A percentile compares a stretch with the other conserved stretches of the same genome.
phyloP scores from a whole-genome alignment of 2,329 filamentous ascomycete genomes.

The Dactylellina drechsleri region DNA sequence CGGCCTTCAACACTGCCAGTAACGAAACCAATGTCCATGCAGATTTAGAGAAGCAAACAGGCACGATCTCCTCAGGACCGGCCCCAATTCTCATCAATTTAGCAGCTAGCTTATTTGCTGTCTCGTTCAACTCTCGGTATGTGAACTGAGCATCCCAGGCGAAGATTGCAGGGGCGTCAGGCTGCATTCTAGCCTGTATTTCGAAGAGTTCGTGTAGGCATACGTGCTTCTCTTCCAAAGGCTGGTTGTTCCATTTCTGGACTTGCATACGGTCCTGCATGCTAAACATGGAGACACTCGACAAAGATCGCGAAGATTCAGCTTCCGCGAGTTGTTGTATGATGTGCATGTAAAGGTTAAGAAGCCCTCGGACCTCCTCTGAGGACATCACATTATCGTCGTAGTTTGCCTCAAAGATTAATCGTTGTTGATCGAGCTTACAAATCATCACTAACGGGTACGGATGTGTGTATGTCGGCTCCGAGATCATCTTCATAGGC shows the following conservation, averaged over 20 bases:
- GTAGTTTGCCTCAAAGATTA: conserved; percentile 18
- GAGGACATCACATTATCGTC: conserved; percentile 14
- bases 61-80: conserved; percentile 2
- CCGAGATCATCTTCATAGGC: conserved; percentile 16
- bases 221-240: background rate
- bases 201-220: conserved; percentile 18
- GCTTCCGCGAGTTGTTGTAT: conserved; percentile 14
- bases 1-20: conserved; percentile 66
- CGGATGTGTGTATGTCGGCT: conserved; percentile 7
- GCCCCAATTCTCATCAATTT: background rate
- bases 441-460: conserved; percentile 20
- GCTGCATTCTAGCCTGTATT: conserved; percentile 1
- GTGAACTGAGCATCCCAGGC: conserved; percentile 12
- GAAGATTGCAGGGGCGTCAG: conserved; percentile 3
- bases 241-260: background rate
- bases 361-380: conserved; percentile 15
- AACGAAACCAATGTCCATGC: conserved; percentile 65
- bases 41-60: conserved; percentile 66
- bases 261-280: background rate
- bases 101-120: conserved; percentile 6
- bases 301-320: conserved; percentile 11
- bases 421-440: conserved; percentile 8
- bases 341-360: conserved; percentile 19
- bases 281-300: conserved; percentile 3
- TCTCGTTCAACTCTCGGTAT: conserved; percentile 4